These are phyloP conservation scores for Colletotrichum tamarilloi DNA, from an alignment of 2,329 filamentous ascomycete species.

Conservation along the genomic window DNA sequence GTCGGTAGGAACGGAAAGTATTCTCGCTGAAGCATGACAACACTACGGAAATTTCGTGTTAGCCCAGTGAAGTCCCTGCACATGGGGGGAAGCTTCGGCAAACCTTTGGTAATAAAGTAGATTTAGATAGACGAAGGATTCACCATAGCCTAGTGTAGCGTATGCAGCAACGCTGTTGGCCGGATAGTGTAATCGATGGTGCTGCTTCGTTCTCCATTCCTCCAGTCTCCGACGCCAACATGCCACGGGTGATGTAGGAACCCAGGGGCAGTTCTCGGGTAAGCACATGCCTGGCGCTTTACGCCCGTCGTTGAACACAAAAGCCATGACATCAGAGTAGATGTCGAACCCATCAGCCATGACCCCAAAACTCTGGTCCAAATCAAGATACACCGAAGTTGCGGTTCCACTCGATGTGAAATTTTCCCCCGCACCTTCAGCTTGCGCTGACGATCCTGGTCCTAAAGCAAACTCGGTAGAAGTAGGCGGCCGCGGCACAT, in stretches of 20 bases:
- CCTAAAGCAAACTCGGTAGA: constrained; percentile 27
- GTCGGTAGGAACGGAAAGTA: constrained; percentile 57
- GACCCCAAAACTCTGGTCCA: constrained; percentile 46
- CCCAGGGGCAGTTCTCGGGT: constrained; percentile 53
- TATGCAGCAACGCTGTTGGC: constrained; percentile 50
- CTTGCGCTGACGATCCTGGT: background rate
- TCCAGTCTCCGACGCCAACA: constrained; percentile 43
- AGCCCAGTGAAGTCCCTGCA: background rate
- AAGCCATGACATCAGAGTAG: constrained; percentile 53
- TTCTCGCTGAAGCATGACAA: constrained; percentile 54
- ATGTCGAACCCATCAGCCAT: constrained; percentile 57
- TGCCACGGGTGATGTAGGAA: constrained; percentile 48
- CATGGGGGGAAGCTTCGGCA: background rate
- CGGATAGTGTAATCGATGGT: constrained; percentile 50
- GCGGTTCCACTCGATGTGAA: constrained; percentile 7
- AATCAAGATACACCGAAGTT: constrained; percentile 38
- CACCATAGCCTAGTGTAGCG: constrained; percentile 51
- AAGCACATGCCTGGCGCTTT: constrained; percentile 51
- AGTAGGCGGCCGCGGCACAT: constrained; percentile 37
- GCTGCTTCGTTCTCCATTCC: constrained; percentile 49
- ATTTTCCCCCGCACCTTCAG: constrained; percentile 35
- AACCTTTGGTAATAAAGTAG: constrained; percentile 56
- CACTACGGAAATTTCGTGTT: constrained; percentile 38
- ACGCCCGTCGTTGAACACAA: constrained; percentile 55
- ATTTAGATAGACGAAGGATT: constrained; percentile 55